Percentiles rank a stretch among this genome's conserved stretches.
Evolutionary conservation across 192 early-diverging fungal species (phyloP).

Genomic region (Geranomyces michiganensis): DNA sequence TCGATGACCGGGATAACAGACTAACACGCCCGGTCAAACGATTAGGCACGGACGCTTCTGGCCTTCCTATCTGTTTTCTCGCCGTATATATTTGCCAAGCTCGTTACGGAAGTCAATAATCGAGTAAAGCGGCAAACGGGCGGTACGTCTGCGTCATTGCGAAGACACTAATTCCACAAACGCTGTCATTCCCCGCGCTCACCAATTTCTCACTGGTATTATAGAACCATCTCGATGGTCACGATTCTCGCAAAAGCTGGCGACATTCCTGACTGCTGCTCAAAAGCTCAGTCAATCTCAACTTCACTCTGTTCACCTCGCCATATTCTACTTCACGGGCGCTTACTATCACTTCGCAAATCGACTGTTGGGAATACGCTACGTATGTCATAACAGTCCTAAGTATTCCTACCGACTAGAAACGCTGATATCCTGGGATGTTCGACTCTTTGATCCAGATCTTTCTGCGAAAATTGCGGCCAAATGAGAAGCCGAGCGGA

Average conservation of each 20-base stretch:
- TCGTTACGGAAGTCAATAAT: neutral
- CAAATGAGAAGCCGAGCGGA: conserved; percentile 70
- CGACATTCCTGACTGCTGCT: neutral
- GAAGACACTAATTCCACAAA: too few relatives aligned
- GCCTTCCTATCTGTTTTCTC: conserved; percentile 27
- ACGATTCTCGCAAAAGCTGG: neutral
- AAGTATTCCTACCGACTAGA: neutral
- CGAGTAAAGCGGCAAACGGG: neutral
- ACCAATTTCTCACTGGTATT: too few relatives aligned
- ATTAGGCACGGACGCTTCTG: conserved; percentile 21
- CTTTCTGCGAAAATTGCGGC: conserved; percentile 73
- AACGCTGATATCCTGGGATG: neutral
- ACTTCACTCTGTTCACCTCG: conserved; percentile 67
- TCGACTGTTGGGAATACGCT: conserved; percentile 76
- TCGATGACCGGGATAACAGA: neutral
- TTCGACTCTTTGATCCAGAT: conserved; percentile 55
- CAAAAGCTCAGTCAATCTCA: conserved; percentile 10
- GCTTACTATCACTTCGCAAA: conserved; percentile 82
- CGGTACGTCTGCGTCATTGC: neutral
- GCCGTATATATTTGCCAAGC: conserved; percentile 13
- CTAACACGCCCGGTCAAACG: neutral
- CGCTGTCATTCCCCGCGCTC: too few relatives aligned
- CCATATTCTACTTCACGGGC: conserved; percentile 87
- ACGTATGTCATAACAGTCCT: conserved; percentile 65
- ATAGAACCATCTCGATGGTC: neutral